Conservation (phyloP, 2,329 filamentous ascomycete genomes). For the Coniosporium tulheliwenetii region DNA sequence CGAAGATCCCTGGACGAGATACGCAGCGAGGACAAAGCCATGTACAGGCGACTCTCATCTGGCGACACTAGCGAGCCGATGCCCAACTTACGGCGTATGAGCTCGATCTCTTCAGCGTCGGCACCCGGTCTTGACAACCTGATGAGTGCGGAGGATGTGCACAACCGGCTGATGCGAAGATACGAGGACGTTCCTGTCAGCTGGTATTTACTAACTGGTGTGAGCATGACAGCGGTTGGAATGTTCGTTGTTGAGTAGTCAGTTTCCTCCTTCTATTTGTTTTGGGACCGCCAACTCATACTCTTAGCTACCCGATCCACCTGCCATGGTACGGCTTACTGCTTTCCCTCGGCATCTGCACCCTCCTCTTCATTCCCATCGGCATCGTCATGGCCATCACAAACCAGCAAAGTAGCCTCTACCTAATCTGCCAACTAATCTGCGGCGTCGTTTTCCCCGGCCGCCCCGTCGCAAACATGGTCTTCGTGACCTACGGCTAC, state of each 20-base stretch:
- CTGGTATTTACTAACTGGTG: conserved; percentile 67
- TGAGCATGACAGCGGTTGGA: conserved; percentile 61
- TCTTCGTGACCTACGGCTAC: conserved; percentile 53
- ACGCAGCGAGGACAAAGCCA: conserved; percentile 15
- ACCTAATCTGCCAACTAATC: conserved; percentile 73
- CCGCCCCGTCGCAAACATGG: conserved; percentile 73
- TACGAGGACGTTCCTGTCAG: conserved; percentile 69
- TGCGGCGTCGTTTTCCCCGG: conserved; percentile 72
- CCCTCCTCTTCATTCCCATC: conserved; percentile 74
- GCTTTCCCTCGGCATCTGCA: conserved; percentile 61
- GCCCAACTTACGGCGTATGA: background rate
- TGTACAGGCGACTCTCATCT: conserved; percentile 1
- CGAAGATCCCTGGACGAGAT: conserved; percentile 52
- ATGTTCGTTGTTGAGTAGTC: conserved; percentile 78
- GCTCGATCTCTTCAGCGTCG: conserved; percentile 4
- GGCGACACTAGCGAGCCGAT: background rate
- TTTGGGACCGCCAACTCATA: background rate
- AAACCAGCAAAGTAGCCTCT: conserved; percentile 76
- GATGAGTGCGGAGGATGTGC: conserved; percentile 62
- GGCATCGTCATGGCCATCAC: conserved; percentile 90
- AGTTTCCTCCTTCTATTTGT: conserved; percentile 17
- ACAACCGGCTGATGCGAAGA: conserved; percentile 66
- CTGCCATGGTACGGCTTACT: conserved; percentile 78
- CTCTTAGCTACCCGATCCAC: conserved; percentile 52
- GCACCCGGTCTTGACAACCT: conserved; percentile 32